These are phyloP conservation scores for Cryptococcus wingfieldii DNA, from an alignment of 1,284 basidiomycete genomes.

Conservation along the genomic window DNA sequence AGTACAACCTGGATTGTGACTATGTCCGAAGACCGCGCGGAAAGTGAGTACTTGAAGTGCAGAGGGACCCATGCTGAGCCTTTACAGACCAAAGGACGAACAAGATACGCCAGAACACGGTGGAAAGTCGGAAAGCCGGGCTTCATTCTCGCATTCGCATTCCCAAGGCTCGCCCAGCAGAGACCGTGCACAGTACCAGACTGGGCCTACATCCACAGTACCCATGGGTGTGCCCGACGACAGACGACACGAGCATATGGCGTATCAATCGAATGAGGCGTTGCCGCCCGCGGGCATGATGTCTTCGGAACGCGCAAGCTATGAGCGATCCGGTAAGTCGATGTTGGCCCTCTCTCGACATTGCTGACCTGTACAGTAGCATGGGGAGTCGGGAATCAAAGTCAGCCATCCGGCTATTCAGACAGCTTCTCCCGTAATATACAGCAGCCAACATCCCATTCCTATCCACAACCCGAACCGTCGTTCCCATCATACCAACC, in stretches of 20 bases:
- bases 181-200: not conserved
- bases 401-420: not conserved
- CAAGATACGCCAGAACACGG: not conserved
- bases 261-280: too few relatives aligned
- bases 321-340: too few relatives aligned
- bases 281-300: too few relatives aligned
- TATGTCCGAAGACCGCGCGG: not conserved
- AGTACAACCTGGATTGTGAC: slow-evolving; percentile 1
- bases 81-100: not conserved
- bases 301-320: too few relatives aligned
- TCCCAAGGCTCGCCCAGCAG: not conserved
- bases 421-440: not conserved
- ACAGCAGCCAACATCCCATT: not conserved
- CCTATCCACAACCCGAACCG: not conserved
- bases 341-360: too few relatives aligned
- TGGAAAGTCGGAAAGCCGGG: not conserved
- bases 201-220: not conserved
- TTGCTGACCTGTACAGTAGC: too few relatives aligned
- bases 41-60: not conserved
- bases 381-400: not conserved
- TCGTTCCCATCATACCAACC: not conserved
- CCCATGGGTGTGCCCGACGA: not conserved
- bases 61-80: too few relatives aligned
- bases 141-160: not conserved
- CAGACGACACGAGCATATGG: too few relatives aligned